Evolutionary conservation across 306 rosid species (phyloP), one percentile per base, ranked within the genome.

Genomic region (Pyrus betulifolia): DNA sequence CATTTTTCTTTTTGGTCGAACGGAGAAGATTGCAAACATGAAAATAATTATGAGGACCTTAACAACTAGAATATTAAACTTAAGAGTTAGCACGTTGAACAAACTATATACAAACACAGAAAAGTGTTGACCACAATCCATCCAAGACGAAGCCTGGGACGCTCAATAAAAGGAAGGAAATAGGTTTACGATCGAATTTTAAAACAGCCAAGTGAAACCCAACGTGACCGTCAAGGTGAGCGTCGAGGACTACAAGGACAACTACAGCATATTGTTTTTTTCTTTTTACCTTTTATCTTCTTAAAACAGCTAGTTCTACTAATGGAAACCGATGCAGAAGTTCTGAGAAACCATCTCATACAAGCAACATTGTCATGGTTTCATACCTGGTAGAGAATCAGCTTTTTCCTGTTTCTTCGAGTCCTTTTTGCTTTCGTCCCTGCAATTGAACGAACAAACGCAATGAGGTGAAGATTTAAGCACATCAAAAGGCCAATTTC

Each of bases 141-240:
- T 2, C 2, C 59, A 90, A 90, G 82, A 85, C 84, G 58, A 90
- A 91, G 86, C 74, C 88, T 17, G 98, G 97, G 80, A 82, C 85
- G 73, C 78, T 93, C 52, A 84, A 85, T 75, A 91, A 93, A 86
- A 87, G 90, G 27, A 90, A 91, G 86, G 98, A 91, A 91, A 91
- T 63, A 81, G 97, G 82, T 87, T 87, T 40, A 81, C 85, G 67
- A 91, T 93, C 77, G 94, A 93, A 63, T 93, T 91, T 80, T 93
- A 86, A 76, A 89, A 89, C 88, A 87, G 90, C 44, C 98, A 94
- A 83, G 96, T 97, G 68, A 92, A 90, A 69, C 97, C 95, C 6
- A 94, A 94, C 71, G 94, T 87, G 52, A 82, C 91, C 15, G 89
- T 92, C 72, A 93, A 90, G 74, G 97, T 94, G 1, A 91, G 82